Base-by-base conservation (phyloP, 768 basidiomycete species). In the Mycena capillaripes region DNA sequence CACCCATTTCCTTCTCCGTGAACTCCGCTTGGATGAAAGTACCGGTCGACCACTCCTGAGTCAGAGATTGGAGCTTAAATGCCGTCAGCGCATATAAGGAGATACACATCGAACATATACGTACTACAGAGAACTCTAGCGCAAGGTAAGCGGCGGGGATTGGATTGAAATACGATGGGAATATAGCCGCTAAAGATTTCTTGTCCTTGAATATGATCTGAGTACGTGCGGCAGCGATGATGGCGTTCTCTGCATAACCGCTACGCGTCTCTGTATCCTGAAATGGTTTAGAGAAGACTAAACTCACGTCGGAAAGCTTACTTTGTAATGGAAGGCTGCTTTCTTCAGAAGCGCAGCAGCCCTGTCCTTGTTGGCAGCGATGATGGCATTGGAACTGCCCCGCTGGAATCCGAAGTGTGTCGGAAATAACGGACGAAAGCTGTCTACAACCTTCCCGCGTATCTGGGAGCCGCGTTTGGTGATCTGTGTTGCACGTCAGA, bases 1-100 rank as follows among this genome's bases (percentile, higher is more conserved):
- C 16, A 16, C 19, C 14, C 23, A 27, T 40, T 1, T 60, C 58
- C 58, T 68, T 68, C 67, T 68, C 67, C 5, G 48, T n/a, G 38
- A 68, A 60, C 11, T 21, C 2, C 5, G 46, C n/a, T 1, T 0
- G 17, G n/a, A 53, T 7, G 12, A 8, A 12, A 3, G 2, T 19
- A 11, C 67, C 48, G 21, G 67, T 68, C 0, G 57, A 59, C 46
- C 48, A 68, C 21, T 68, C 67, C 0, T 17, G 7, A 3, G n/a
- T 25, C 3, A 25, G 27, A 25, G 16, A 30, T 9, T 60, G 23
- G n/a, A 68, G 34, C 67, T 68, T 36, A 25, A 25, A 38, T 38
- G 12, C 2, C 3, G 55, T 21, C 19, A 56, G 44, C 5, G 11
- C 27, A 32, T 21, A n/a, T 17, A 38, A 9, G 5, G n/a, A 8